phyloP scores from a whole-genome alignment of 768 basidiomycete genomes.

The Rubroboletus pulcherrimus region DNA sequence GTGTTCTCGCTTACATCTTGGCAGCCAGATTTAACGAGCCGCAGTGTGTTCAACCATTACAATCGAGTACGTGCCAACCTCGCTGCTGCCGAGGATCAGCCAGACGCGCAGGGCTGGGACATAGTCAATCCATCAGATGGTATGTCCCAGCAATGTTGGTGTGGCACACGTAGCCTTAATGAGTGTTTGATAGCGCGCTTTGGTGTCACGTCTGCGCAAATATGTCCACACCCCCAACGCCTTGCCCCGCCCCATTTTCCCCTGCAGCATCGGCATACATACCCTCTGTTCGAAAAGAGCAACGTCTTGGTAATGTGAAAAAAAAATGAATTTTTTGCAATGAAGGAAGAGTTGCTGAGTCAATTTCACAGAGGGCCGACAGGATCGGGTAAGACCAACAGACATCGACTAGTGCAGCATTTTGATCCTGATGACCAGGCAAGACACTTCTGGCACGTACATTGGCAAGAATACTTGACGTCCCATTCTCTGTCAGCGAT shows the following conservation, averaged over 20 bases:
- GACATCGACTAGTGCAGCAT: conserved; percentile 7
- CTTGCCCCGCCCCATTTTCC: conserved; percentile 32
- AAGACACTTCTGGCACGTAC: conserved; percentile 91
- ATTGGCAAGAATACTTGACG: conserved; percentile 85
- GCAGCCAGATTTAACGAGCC: background rate
- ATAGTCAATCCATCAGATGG: conserved; percentile 24
- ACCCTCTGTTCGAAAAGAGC: conserved; percentile 85
- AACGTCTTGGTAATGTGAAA: conserved; percentile 88
- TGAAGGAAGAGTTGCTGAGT: conserved; percentile 7
- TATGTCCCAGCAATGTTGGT: conserved; percentile 15
- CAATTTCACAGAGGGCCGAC: conserved; percentile 63
- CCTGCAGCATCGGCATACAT: conserved; percentile 39
- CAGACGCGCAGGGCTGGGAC: conserved; percentile 28
- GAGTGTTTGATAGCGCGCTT: conserved; percentile 27
- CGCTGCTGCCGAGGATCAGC: conserved; percentile 42
- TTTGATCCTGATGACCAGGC: conserved; percentile 39
- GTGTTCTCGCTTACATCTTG: conserved; percentile 31
- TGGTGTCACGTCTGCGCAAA: conserved; percentile 51
- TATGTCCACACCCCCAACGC: conserved; percentile 57
- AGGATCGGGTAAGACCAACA: conserved; percentile 62
- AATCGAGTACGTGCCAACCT: conserved; percentile 79
- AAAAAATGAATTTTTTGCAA: background rate
- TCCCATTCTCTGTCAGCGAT: conserved; percentile 91
- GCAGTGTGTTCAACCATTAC: conserved; percentile 92
- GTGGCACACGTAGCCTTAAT: background rate